Percentiles rank a stretch among this genome's conserved stretches.
Conservation (phyloP, 768 basidiomycete species). For the Tubosaeta sp. region DNA sequence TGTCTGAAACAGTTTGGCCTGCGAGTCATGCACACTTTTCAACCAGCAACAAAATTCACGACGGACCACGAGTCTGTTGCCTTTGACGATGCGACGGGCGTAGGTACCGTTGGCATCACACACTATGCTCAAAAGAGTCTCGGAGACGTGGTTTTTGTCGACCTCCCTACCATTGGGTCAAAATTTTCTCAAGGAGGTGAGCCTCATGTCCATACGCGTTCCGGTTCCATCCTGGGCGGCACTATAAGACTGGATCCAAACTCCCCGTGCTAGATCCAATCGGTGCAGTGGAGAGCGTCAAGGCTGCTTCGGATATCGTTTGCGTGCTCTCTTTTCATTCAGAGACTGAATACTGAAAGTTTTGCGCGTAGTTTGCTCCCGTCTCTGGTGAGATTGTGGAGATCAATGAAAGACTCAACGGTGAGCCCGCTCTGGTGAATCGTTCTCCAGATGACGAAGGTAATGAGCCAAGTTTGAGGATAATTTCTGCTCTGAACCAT, state of each 20-base stretch:
- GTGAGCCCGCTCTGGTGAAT: conserved; percentile 79
- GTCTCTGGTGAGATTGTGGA: conserved; percentile 79
- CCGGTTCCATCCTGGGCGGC: neutral
- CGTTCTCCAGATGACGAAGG: conserved; percentile 82
- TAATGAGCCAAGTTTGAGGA: conserved; percentile 29
- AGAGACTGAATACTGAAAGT: conserved; percentile 7
- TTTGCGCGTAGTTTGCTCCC: conserved; percentile 71
- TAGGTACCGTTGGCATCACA: conserved; percentile 84
- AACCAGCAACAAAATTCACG: conserved; percentile 73
- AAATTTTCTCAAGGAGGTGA: conserved; percentile 69
- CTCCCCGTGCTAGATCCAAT: conserved; percentile 54
- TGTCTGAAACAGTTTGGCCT: neutral
- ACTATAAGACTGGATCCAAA: conserved; percentile 3
- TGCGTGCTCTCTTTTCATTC: conserved; percentile 23
- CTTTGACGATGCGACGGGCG: conserved; percentile 70
- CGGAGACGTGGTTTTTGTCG: conserved; percentile 97
- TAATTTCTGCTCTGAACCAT: neutral
- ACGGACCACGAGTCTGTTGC: conserved; percentile 82
- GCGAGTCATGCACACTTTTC: neutral
- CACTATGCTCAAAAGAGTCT: conserved; percentile 88
- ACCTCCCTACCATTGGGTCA: conserved; percentile 67
- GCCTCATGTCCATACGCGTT: conserved; percentile 23
- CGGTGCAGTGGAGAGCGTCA: conserved; percentile 94
- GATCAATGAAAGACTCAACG: conserved; percentile 68
- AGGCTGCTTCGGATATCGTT: conserved; percentile 93